These are phyloP conservation scores for Cordyceps cicadae DNA, from an alignment of 2,329 filamentous ascomycete species.

Conservation along the genomic window DNA sequence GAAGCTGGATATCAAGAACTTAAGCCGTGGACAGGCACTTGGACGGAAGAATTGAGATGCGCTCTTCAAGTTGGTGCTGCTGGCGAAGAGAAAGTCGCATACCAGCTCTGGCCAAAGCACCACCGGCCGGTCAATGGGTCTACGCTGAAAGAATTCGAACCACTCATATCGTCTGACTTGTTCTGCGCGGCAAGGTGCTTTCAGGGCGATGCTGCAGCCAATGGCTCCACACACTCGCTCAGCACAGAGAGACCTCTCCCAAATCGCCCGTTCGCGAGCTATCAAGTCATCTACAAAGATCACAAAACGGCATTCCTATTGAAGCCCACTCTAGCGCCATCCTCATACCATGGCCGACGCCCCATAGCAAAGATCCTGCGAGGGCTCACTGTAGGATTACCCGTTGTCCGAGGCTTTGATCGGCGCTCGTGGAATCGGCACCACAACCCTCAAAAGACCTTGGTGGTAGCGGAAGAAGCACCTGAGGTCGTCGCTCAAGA, in stretches of 20 bases:
- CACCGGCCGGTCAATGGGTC: slow-evolving; percentile 15
- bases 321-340: slow-evolving; percentile 77
- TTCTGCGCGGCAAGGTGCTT: slow-evolving; percentile 55
- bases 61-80: slow-evolving; percentile 82
- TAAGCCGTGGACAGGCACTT: slow-evolving; percentile 83
- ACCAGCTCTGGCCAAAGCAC: slow-evolving; percentile 69
- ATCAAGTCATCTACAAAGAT: slow-evolving; percentile 83
- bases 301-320: slow-evolving; percentile 70
- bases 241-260: slow-evolving; percentile 28
- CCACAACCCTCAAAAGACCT: slow-evolving; percentile 41
- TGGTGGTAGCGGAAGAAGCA: slow-evolving; percentile 21
- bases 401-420: slow-evolving; percentile 85
- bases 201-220: slow-evolving; percentile 48
- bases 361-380: slow-evolving; percentile 80
- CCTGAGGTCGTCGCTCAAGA: slow-evolving; percentile 20
- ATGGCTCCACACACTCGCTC: slow-evolving; percentile 37
- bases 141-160: slow-evolving; percentile 18
- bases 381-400: slow-evolving; percentile 72
- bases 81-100: slow-evolving; percentile 84
- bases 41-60: slow-evolving; percentile 82
- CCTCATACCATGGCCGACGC: slow-evolving; percentile 71
- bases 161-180: slow-evolving; percentile 42
- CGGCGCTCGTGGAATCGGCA: slow-evolving; percentile 65
- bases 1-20: slow-evolving; percentile 86
- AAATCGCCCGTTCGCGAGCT: slow-evolving; percentile 57